phyloP scores from a whole-genome alignment of 2,329 filamentous ascomycete genomes.

The Alternaria dauci region DNA sequence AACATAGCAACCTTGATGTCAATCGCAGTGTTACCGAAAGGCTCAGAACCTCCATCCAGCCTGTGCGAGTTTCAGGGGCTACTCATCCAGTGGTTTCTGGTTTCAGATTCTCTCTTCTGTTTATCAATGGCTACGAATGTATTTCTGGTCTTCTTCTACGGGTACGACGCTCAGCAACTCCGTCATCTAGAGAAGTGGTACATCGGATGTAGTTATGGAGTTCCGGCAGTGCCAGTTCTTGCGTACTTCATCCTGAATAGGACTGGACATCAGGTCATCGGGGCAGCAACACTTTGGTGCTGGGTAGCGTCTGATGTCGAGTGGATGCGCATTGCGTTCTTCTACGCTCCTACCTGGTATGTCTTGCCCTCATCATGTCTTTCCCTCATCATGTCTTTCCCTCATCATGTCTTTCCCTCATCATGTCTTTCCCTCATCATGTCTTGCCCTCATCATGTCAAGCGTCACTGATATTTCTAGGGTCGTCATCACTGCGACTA shows the following conservation, averaged over 20 bases:
- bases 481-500: constrained; percentile 66
- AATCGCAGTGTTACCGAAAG: constrained; percentile 61
- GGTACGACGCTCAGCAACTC: constrained; percentile 71
- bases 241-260: constrained; percentile 71
- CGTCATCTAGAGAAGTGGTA: constrained; percentile 76
- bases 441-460: neutral
- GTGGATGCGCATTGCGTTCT: constrained; percentile 74
- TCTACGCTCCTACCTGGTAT: constrained; percentile 77
- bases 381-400: no score
- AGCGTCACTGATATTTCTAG: constrained; percentile 27
- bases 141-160: constrained; percentile 80
- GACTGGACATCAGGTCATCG: constrained; percentile 68
- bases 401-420: no score
- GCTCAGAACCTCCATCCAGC: constrained; percentile 53
- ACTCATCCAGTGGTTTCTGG: constrained; percentile 77
- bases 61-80: constrained; percentile 81
- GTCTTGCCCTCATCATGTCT: neutral
- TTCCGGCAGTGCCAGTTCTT: constrained; percentile 74
- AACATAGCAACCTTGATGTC: constrained; percentile 81
- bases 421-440: no score
- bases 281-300: constrained; percentile 81
- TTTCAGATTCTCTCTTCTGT: constrained; percentile 26
- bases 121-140: constrained; percentile 79
- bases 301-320: constrained; percentile 76
- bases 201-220: constrained; percentile 72